These are phyloP conservation scores for Alternaria sp. DNA, from an alignment of 2,329 filamentous ascomycete species.

Conservation along the genomic window DNA sequence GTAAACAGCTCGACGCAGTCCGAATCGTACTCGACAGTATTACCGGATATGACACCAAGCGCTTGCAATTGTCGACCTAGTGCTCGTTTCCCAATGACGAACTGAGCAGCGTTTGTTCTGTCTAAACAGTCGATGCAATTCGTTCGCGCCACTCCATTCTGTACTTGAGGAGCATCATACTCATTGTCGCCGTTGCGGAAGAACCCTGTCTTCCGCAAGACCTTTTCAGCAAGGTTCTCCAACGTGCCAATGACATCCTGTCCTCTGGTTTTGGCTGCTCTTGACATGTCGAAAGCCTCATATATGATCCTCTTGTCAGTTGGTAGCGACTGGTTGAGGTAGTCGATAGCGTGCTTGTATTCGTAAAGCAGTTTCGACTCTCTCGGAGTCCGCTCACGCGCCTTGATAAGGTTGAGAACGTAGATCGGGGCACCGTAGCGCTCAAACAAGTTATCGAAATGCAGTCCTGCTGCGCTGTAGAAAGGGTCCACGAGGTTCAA, in stretches of 20 bases:
- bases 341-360: conserved; percentile 84
- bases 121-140: conserved; percentile 99
- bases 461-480: conserved; percentile 87
- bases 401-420: conserved; percentile 85
- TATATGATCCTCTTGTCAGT: conserved; percentile 85
- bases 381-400: conserved; percentile 83
- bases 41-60: conserved; percentile 81
- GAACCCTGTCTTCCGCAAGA: conserved; percentile 85
- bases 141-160: conserved; percentile 91
- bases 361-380: conserved; percentile 91
- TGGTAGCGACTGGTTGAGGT: conserved; percentile 93
- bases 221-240: conserved; percentile 86
- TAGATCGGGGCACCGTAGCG: conserved; percentile 93
- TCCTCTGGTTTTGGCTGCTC: conserved; percentile 86
- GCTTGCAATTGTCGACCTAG: conserved; percentile 91
- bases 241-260: conserved; percentile 94
- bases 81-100: conserved; percentile 94
- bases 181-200: conserved; percentile 88
- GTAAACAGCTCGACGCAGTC: conserved; percentile 97
- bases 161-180: conserved; percentile 70
- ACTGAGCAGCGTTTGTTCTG: conserved; percentile 95
- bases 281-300: conserved; percentile 97
- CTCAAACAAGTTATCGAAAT: conserved; percentile 94
- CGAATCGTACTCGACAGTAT: conserved; percentile 87
- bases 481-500: conserved; percentile 96